Percentiles rank a stretch among this genome's conserved stretches.
Conservation (phyloP, 768 basidiomycete species). For the Trichaptum fuscoviolaceum region DNA sequence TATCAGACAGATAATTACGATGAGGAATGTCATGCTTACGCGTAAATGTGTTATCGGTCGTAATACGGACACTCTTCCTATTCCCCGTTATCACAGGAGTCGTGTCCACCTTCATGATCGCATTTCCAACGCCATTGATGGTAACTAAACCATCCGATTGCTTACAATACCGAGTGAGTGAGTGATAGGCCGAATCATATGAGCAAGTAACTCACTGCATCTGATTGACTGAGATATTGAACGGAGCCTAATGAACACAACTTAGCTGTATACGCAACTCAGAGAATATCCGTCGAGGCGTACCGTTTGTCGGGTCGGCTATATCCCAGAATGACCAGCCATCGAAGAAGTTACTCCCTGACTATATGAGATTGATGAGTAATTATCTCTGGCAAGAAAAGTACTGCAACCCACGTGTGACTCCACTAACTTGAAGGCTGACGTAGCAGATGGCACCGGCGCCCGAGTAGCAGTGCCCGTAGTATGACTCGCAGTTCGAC, state of each 20-base stretch:
- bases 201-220: constrained; percentile 10
- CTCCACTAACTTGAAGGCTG: neutral
- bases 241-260: constrained; percentile 7
- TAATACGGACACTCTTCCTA: constrained; percentile 76
- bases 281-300: constrained; percentile 45
- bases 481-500: constrained; percentile 19
- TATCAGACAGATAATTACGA: constrained; percentile 16
- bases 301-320: constrained; percentile 74
- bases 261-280: neutral
- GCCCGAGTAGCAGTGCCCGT: constrained; percentile 9
- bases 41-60: constrained; percentile 52
- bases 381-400: constrained; percentile 31
- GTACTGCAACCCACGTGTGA: constrained; percentile 6
- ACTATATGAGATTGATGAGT: constrained; percentile 24
- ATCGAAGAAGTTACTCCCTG: constrained; percentile 71
- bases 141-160: constrained; percentile 52
- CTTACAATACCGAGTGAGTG: constrained; percentile 24
- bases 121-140: constrained; percentile 68
- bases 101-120: constrained; percentile 86
- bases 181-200: constrained; percentile 7
- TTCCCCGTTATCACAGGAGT: constrained; percentile 64
- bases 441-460: constrained; percentile 14
- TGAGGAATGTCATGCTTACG: constrained; percentile 21
- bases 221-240: constrained; percentile 9
- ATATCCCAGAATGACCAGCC: constrained; percentile 70